phyloP scores from a whole-genome alignment of 1,139 yeast species.

The Blastobotrys indianensis region DNA sequence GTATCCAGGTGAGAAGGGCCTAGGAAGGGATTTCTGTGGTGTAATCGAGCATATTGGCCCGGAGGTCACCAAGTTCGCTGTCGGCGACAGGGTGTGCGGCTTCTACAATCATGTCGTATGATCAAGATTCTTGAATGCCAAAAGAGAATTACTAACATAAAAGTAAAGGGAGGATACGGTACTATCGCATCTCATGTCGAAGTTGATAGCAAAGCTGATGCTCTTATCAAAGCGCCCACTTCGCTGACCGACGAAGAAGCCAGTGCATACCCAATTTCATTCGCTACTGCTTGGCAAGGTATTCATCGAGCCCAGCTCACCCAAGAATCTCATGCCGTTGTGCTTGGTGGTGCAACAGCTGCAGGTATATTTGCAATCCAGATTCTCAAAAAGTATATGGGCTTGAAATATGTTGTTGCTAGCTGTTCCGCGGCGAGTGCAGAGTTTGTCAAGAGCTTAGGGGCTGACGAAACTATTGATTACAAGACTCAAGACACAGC shows the following conservation, averaged over 20 bases:
- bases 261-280: constrained; percentile 51
- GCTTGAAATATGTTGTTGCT: constrained; percentile 43
- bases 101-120: constrained; percentile 33
- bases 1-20: constrained; percentile 44
- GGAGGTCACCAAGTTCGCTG: constrained; percentile 32
- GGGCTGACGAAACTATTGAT: constrained; percentile 50
- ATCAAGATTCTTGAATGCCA: not conserved
- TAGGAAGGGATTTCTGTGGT: constrained; percentile 71
- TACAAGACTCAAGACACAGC: constrained; percentile 38
- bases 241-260: constrained; percentile 48
- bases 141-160: not conserved
- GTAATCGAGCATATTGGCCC: constrained; percentile 53
- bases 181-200: constrained; percentile 48
- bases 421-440: constrained; percentile 41
- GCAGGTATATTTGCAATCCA: constrained; percentile 61
- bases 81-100: constrained; percentile 67
- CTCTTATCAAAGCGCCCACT: constrained; percentile 44
- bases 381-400: constrained; percentile 44
- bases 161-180: constrained; percentile 39
- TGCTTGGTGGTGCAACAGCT: constrained; percentile 72
- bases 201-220: constrained; percentile 39
- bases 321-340: constrained; percentile 39
- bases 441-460: constrained; percentile 41
- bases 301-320: constrained; percentile 34
- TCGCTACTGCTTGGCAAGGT: constrained; percentile 51